Evolutionary conservation across 208 protist genomes (phyloP), one percentile per base, ranked within the genome.

Genomic region (Leptomonas pyrrhocoris): DNA sequence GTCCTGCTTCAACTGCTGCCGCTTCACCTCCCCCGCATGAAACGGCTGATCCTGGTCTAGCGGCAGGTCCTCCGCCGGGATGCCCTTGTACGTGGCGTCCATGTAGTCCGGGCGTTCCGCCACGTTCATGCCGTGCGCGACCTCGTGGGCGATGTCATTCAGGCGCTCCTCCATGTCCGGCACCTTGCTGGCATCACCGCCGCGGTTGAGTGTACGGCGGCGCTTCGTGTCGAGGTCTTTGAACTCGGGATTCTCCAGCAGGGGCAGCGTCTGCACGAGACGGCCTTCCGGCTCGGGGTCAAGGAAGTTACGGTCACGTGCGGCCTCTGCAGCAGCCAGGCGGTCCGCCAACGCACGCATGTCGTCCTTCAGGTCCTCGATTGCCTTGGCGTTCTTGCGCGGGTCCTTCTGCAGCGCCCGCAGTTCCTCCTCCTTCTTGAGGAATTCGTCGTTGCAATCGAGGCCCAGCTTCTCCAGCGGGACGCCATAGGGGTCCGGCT

Each of bases 1-100:
- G 58, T 92, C 89, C 49, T 80, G 75, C 78, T 89, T 87, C 49
- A 86, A 82, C 49, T 80, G 77, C 71, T 89, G 81, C 13, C 89
- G 89, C 60, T 83, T 69, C 48, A 77, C 79, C 74, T 92, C 89
- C 51, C 84, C 55, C 5, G 57, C 62, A 56, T 55, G 74, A 71
- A 94, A 94, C 27, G 43, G 48, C 49, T 64, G 69, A 67, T 94
- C 89, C n/a, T 77, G 59, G 64, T 92, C 89, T 12, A 94, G 82
- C 23, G 77, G 80, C 16, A 94, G 81, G 31, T 91, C 76, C 31
- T 73, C 71, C 18, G 80, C 38, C 9, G 82, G 84, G 61, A 94
- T 81, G 55, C 84, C 84, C 65, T 81, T 88, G 58, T 81, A 84
- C n/a, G 61, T 63, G 11, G 68, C 70, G 40, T 74, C 71, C 49